Evolutionary conservation across 164 flowering plant species (phyloP), one percentile per base, ranked within the genome.

Genomic region (Cinnamomum micranthum): DNA sequence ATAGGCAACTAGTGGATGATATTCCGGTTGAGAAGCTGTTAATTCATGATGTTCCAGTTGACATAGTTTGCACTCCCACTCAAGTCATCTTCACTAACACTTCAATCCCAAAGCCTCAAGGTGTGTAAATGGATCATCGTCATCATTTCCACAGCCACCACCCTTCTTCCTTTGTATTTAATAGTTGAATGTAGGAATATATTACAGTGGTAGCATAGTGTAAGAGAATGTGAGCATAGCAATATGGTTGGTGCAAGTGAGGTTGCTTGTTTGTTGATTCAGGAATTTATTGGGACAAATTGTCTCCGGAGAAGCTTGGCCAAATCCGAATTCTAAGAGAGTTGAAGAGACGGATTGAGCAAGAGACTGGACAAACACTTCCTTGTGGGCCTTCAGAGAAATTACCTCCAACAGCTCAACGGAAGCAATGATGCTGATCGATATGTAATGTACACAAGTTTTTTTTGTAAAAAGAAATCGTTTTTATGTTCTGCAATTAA

Each of bases 221-320:
- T 41, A 9, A 41, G 11, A 41, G 47, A 41, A 41, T 41, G 47
- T 41, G 47, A 41, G 10, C 47, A 41, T 41, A 41, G 47, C 9
- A 9, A 41, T 41, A 22, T 64, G 23, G 67, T 64, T 24, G 28
- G 28, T 15, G 35, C 31, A 66, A 27, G 17, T 66, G 69, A 66
- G 27, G 28, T 64, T 23, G 23, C 12, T 64, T 23, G 25, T 47
- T 69, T 22, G 47, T 69, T 52, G 20, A 13, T 24, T 51, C 73
- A 93, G 98, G 98, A 50, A 93, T 93, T 62, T 93, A 91, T 78
- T 93, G 98, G 97, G 94, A 93, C 70, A 89, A 87, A 76, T 78
- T 93, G 74, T 93, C 98, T 24, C 93, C 95, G 13, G 96, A 93
- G 77, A 93, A 93, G 85, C 84, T 91, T 19, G 84, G 91, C 28